These are phyloP conservation scores for Casaregolazyma suthepensis DNA, from an alignment of 1,139 yeast genomes.

Conservation along the genomic window DNA sequence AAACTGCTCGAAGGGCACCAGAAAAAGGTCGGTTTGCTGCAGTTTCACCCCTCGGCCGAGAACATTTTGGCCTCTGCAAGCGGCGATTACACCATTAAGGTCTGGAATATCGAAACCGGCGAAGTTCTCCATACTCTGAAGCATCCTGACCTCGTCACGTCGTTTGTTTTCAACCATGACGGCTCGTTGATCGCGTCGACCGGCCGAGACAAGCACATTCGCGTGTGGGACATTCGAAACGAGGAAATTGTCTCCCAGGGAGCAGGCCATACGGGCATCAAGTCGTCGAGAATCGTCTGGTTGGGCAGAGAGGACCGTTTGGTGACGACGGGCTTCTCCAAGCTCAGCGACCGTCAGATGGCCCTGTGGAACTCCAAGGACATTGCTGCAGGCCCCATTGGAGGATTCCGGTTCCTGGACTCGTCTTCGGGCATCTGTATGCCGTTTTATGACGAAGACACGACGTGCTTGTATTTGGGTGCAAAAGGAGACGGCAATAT, in stretches of 20 bases:
- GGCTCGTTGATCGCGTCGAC: conserved; percentile 85
- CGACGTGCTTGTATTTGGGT: conserved; percentile 75
- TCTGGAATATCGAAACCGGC: conserved; percentile 83
- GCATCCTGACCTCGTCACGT: conserved; percentile 86
- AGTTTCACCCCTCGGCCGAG: conserved; percentile 82
- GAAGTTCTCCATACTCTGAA: conserved; percentile 64
- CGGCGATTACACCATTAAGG: conserved; percentile 79
- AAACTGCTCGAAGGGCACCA: conserved; percentile 76
- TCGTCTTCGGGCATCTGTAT: conserved; percentile 89
- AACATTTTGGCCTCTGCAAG: conserved; percentile 86
- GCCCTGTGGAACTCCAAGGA: conserved; percentile 86
- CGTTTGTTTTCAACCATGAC: conserved; percentile 82
- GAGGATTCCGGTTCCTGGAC: conserved; percentile 79
- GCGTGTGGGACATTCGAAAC: conserved; percentile 85
- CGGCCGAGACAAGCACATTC: conserved; percentile 82
- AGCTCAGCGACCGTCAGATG: conserved; percentile 87
- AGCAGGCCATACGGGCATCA: conserved; percentile 87
- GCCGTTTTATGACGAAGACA: conserved; percentile 82
- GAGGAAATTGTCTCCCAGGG: conserved; percentile 78
- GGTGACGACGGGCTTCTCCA: conserved; percentile 93
- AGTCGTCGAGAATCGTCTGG: conserved; percentile 84
- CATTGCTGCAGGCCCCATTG: conserved; percentile 75
- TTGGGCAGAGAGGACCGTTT: conserved; percentile 78
- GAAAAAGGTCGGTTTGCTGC: conserved; percentile 90
- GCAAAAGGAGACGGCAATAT: conserved; percentile 99